A percentile compares a stretch with the other conserved stretches of the same genome.
Evolutionary conservation across 2,329 filamentous ascomycete genomes (phyloP).

Genomic region (Sordariomycetes sp.): DNA sequence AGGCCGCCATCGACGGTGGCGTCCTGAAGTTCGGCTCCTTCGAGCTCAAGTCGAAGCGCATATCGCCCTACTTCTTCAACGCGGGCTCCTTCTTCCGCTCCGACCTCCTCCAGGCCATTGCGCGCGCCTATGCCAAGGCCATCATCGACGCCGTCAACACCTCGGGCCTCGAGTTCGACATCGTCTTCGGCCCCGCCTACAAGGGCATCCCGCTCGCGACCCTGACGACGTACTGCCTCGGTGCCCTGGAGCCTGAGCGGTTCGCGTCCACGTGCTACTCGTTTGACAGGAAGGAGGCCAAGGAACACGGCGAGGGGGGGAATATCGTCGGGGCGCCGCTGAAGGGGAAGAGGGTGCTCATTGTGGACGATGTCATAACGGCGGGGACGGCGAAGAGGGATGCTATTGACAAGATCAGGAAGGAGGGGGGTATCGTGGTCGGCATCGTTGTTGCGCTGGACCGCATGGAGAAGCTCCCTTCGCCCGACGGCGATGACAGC

Average conservation of each 20-base stretch:
- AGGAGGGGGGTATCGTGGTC: conserved; percentile 71
- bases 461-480: conserved; percentile 68
- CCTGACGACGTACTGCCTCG: conserved; percentile 62
- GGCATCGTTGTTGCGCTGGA: conserved; percentile 85
- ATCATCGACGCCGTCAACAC: conserved; percentile 35
- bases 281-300: conserved; percentile 93
- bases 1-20: conserved; percentile 51
- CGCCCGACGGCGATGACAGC: conserved; percentile 49
- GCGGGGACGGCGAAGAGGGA: conserved; percentile 90
- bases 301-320: conserved; percentile 90
- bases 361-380: conserved; percentile 95
- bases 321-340: conserved; percentile 80
- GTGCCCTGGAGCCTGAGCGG: conserved; percentile 48
- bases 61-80: conserved; percentile 96
- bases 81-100: conserved; percentile 81
- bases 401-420: conserved; percentile 77
- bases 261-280: conserved; percentile 67
- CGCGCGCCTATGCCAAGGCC: conserved; percentile 64
- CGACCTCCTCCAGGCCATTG: conserved; percentile 63
- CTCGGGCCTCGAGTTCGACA: conserved; percentile 50
- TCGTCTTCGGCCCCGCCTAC: conserved; percentile 90
- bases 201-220: conserved; percentile 91
- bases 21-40: conserved; percentile 74
- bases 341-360: conserved; percentile 72
- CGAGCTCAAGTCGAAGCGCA: conserved; percentile 83